These are phyloP conservation scores for Orbilia quercus DNA, from an alignment of 2,329 filamentous ascomycete genomes.

Conservation along the genomic window DNA sequence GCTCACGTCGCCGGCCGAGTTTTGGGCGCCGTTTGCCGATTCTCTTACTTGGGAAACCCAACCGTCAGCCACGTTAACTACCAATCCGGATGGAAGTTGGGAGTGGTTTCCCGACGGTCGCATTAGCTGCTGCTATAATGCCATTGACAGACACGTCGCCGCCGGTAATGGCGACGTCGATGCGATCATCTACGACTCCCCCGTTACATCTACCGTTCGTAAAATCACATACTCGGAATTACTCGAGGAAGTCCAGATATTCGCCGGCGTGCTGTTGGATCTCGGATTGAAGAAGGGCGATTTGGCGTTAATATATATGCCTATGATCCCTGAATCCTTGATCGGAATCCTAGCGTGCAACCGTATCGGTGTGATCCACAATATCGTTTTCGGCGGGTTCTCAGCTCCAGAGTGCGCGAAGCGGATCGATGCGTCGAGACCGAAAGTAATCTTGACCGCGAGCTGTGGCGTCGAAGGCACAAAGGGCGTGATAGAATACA, in stretches of 20 bases:
- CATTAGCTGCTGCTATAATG: slow-evolving; percentile 92
- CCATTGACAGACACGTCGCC: slow-evolving; percentile 86
- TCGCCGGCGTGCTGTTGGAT: slow-evolving; percentile 83
- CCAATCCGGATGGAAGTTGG: slow-evolving; percentile 74
- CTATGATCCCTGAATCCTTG: slow-evolving; percentile 92
- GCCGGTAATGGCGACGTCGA: slow-evolving; percentile 77
- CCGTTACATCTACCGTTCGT: slow-evolving; percentile 79
- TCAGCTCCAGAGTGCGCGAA: slow-evolving; percentile 83
- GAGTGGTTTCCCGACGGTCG: slow-evolving; percentile 90
- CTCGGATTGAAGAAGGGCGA: slow-evolving; percentile 85
- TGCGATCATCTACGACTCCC: slow-evolving; percentile 88
- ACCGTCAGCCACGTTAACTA: slow-evolving; percentile 72
- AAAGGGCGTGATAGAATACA: slow-evolving; percentile 74
- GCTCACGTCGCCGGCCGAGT: slow-evolving; percentile 75
- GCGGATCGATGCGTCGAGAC: slow-evolving; percentile 83
- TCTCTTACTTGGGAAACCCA: slow-evolving; percentile 83
- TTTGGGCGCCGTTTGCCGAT: slow-evolving; percentile 80
- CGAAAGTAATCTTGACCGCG: slow-evolving; percentile 82
- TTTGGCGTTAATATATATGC: slow-evolving; percentile 94
- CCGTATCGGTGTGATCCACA: slow-evolving; percentile 86
- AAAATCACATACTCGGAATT: slow-evolving; percentile 79
- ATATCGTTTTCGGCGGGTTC: slow-evolving; percentile 94
- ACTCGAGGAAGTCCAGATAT: slow-evolving; percentile 80
- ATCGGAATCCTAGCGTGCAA: slow-evolving; percentile 84
- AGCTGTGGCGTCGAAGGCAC: slow-evolving; percentile 90